A percentile compares a stretch with the other conserved stretches of the same genome.
phyloP scores from a whole-genome alignment of 2,329 filamentous ascomycete genomes.

The Diaporthe ilicicola region DNA sequence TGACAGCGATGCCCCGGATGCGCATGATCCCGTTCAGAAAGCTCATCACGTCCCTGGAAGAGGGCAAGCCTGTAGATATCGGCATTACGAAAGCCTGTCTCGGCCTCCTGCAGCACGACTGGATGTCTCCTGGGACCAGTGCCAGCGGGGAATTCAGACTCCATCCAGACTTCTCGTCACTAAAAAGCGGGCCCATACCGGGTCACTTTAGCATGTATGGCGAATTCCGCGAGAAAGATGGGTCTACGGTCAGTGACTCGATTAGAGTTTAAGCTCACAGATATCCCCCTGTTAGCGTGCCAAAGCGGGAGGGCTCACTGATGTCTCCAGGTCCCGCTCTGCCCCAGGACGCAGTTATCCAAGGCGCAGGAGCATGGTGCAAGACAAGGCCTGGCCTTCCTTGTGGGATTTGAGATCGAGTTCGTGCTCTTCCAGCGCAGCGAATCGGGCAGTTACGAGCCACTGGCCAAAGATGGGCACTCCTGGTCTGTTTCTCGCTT shows the following conservation, averaged over 20 bases:
- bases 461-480: conserved; percentile 68
- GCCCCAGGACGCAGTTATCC: conserved; percentile 72
- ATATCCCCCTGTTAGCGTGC: too few relatives aligned
- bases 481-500: conserved; percentile 75
- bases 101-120: conserved; percentile 74
- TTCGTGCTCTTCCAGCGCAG: conserved; percentile 71
- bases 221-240: conserved; percentile 68
- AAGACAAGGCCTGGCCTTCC: conserved; percentile 62
- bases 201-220: conserved; percentile 73
- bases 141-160: conserved; percentile 73
- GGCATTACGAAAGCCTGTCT: conserved; percentile 72
- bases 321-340: conserved; percentile 55
- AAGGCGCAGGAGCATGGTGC: conserved; percentile 61
- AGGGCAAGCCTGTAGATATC: conserved; percentile 56
- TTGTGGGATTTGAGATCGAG: conserved; percentile 84
- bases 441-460: conserved; percentile 45
- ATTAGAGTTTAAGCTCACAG: neutral
- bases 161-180: conserved; percentile 69
- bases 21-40: conserved; percentile 73
- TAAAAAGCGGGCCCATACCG: conserved; percentile 66
- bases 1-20: conserved; percentile 73
- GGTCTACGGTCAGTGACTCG: conserved; percentile 38
- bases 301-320: neutral
- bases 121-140: conserved; percentile 58
- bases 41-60: conserved; percentile 57